Conservation (phyloP, 176 grass and related monocot genomes). For the Poa annua region DNA sequence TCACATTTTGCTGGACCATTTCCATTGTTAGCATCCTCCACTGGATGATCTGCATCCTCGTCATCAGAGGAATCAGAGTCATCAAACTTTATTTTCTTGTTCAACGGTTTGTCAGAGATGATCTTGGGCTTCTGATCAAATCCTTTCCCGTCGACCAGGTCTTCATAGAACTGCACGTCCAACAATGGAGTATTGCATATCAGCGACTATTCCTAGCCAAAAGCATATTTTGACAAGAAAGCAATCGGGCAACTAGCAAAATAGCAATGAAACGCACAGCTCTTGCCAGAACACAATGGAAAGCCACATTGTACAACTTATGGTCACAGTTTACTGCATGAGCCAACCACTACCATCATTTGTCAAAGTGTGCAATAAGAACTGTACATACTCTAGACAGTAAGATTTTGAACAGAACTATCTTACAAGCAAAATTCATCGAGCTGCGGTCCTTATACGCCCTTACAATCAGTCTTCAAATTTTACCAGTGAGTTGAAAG, state of each 20-base stretch:
- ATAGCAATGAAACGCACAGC: neutral
- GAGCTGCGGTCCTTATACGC: neutral
- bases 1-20: slow-evolving; percentile 51
- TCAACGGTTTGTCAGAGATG: slow-evolving; percentile 61
- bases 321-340: neutral
- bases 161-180: slow-evolving; percentile 75
- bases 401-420: neutral
- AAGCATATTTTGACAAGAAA: neutral
- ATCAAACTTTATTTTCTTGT: slow-evolving; percentile 82
- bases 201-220: neutral
- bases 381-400: neutral
- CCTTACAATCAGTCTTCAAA: neutral
- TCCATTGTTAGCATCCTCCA: slow-evolving; percentile 49
- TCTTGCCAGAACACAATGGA: neutral
- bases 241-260: neutral
- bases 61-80: slow-evolving; percentile 86
- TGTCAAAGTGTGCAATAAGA: neutral
- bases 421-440: slow-evolving; percentile 2
- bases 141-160: slow-evolving; percentile 67
- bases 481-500: neutral
- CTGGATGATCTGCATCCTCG: slow-evolving; percentile 47
- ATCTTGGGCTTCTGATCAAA: slow-evolving; percentile 36
- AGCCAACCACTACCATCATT: neutral
- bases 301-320: neutral
- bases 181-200: neutral